Evolutionary conservation across 129 eudicot genomes (phyloP).

Genomic region (Sambucus nigra): DNA sequence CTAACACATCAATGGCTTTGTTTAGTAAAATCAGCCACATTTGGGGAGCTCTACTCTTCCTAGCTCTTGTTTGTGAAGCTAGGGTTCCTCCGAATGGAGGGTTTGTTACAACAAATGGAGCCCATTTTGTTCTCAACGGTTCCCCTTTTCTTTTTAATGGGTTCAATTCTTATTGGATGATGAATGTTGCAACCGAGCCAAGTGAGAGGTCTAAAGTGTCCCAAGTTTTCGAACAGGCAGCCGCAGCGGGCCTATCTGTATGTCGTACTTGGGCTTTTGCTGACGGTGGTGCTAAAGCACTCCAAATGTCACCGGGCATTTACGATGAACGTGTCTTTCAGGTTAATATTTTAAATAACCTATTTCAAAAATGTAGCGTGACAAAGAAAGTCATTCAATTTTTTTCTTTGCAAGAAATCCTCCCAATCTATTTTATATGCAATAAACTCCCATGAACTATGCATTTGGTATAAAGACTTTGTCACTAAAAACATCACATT

Average conservation of each 20-base stretch:
- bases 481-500: too few relatives aligned
- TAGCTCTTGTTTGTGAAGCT: slow-evolving; percentile 24
- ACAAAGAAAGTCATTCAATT: too few relatives aligned
- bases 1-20: slow-evolving; percentile 22
- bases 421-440: too few relatives aligned
- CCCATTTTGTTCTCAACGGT: slow-evolving; percentile 33
- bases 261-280: slow-evolving; percentile 93
- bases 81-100: slow-evolving; percentile 19
- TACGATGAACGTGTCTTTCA: slow-evolving; percentile 75
- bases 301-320: slow-evolving; percentile 68
- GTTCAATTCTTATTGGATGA: slow-evolving; percentile 85
- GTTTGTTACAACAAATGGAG: slow-evolving; percentile 34
- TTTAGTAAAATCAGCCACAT: slow-evolving; percentile 9
- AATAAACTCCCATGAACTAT: too few relatives aligned
- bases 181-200: slow-evolving; percentile 66
- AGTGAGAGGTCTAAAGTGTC: slow-evolving; percentile 47
- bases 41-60: slow-evolving; percentile 12
- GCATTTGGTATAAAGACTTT: too few relatives aligned
- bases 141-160: slow-evolving; percentile 66
- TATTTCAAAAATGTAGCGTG: too few relatives aligned
- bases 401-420: too few relatives aligned
- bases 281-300: slow-evolving; percentile 63
- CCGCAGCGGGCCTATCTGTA: slow-evolving; percentile 60
- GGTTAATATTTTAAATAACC: slow-evolving; percentile 21
- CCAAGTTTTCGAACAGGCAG: slow-evolving; percentile 49